These are phyloP conservation scores for Fomitopsis betulina DNA, from an alignment of 1,284 basidiomycete genomes.

Conservation along the genomic window DNA sequence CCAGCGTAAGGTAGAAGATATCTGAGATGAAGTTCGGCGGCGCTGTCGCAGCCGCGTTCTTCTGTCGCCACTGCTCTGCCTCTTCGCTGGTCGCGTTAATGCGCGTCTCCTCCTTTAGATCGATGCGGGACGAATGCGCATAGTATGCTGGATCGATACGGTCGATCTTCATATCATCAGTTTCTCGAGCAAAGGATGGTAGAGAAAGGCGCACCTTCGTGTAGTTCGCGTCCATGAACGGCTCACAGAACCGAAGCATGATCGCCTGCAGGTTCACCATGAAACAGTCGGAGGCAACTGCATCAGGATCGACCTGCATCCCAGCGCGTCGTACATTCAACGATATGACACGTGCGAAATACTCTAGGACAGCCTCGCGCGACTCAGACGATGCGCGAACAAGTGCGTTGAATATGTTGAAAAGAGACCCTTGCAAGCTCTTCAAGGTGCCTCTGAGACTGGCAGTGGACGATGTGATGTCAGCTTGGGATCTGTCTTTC, in stretches of 20 bases:
- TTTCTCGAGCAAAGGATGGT: neutral
- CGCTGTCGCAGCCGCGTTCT: slow-evolving; percentile 41
- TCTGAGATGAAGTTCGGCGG: slow-evolving; percentile 93
- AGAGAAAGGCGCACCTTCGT: slow-evolving; percentile 58
- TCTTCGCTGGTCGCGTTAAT: slow-evolving; percentile 89
- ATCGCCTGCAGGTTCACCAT: slow-evolving; percentile 89
- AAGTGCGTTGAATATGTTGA: slow-evolving; percentile 85
- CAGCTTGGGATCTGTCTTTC: slow-evolving; percentile 66
- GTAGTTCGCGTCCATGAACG: slow-evolving; percentile 92
- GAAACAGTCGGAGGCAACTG: slow-evolving; percentile 89
- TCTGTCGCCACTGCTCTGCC: slow-evolving; percentile 65
- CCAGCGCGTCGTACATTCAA: slow-evolving; percentile 87
- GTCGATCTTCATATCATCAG: slow-evolving; percentile 54
- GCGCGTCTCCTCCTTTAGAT: slow-evolving; percentile 84
- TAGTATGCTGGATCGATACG: slow-evolving; percentile 87
- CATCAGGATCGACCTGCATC: slow-evolving; percentile 84
- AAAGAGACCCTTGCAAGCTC: slow-evolving; percentile 79
- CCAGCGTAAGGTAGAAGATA: slow-evolving; percentile 85
- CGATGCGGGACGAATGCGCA: slow-evolving; percentile 64
- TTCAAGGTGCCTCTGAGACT: slow-evolving; percentile 81
- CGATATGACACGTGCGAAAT: slow-evolving; percentile 71
- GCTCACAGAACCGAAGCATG: slow-evolving; percentile 87
- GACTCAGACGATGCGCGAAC: slow-evolving; percentile 80
- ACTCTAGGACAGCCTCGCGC: slow-evolving; percentile 82
- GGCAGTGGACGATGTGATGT: slow-evolving; percentile 81